Evolutionary conservation across 345 rosid genomes (phyloP), one percentile per base, ranked within the genome.

Genomic region (Garcia nutans): DNA sequence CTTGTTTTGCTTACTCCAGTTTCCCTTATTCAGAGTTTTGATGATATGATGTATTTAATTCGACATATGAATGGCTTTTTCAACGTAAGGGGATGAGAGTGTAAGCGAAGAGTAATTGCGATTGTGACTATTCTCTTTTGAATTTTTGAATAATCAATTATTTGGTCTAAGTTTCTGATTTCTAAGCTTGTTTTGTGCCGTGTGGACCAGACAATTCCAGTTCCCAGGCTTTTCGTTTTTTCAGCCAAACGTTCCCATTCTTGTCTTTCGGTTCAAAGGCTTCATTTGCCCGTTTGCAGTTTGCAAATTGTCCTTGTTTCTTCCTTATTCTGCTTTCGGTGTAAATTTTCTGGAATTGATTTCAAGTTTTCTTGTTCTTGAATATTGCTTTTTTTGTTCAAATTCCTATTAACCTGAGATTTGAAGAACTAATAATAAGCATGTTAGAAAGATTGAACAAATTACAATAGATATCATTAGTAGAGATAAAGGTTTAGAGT

Each of bases 201-300:
- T 70, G 79, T 77, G 44, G 79, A 70, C 79, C 63, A 54, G 69
- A 70, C 49, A 71, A 63, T 28, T 9, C 72, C 54, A 9, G 47
- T 13, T 66, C 59, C 1, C 10, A 33, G 31, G 61, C 60, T 47
- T 24, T 23, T 37, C 17, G 26, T 24, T 68, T 55, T 72, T 10
- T 49, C 52, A 45, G 81, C 81, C 81, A 58, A 72, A 72, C 81
- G 56, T 78, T 44, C 74, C 75, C n/a, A 61, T 59, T 59, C 79
- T 77, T 24, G 55, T 41, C 23, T 11, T 15, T 13, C 33, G 19
- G 68, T 69, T 69, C 31, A 44, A 49, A 33, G 49, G 5, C 31
- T 28, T 41, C 73, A 60, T 12, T 15, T 68, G 24, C 42, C 65
- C 33, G 33, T 22, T n/a, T n/a, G 10, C 26, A 28, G 45, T 8